These are phyloP conservation scores for Rhizopogon roseolus DNA, from an alignment of 768 basidiomycete genomes.

Conservation along the genomic window DNA sequence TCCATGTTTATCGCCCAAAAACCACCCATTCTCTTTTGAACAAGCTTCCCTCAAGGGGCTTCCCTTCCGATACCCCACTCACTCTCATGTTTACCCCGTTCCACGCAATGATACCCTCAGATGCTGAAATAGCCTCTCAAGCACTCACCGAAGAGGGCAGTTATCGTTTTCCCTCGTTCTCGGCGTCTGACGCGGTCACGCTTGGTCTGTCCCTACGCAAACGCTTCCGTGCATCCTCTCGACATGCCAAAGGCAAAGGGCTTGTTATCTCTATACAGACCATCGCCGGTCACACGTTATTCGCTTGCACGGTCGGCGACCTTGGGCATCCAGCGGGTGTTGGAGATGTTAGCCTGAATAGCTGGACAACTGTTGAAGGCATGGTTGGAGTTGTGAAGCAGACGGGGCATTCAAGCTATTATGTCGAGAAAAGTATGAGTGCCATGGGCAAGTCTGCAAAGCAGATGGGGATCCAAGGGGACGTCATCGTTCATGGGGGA, in stretches of 20 bases:
- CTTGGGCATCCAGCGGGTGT: constrained; percentile 60
- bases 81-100: constrained; percentile 58
- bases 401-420: constrained; percentile 81
- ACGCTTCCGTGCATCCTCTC: constrained; percentile 69
- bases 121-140: constrained; percentile 70
- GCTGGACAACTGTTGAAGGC: constrained; percentile 73
- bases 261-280: constrained; percentile 78
- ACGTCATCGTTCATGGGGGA: constrained; percentile 67
- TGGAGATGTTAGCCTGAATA: constrained; percentile 76
- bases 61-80: background rate
- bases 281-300: constrained; percentile 72
- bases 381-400: constrained; percentile 76
- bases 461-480: constrained; percentile 65
- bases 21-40: background rate
- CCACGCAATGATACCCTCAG: constrained; percentile 58
- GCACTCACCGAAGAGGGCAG: constrained; percentile 63
- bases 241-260: constrained; percentile 75
- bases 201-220: constrained; percentile 77
- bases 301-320: constrained; percentile 82
- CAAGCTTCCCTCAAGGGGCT: background rate
- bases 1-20: background rate
- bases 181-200: constrained; percentile 74
- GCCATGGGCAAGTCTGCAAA: constrained; percentile 77
- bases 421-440: constrained; percentile 83
- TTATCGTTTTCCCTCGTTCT: constrained; percentile 71